Evolutionary conservation across 2,329 filamentous ascomycete genomes (phyloP), one percentile per base, ranked within the genome.

Genomic region (Nemania diffusa): DNA sequence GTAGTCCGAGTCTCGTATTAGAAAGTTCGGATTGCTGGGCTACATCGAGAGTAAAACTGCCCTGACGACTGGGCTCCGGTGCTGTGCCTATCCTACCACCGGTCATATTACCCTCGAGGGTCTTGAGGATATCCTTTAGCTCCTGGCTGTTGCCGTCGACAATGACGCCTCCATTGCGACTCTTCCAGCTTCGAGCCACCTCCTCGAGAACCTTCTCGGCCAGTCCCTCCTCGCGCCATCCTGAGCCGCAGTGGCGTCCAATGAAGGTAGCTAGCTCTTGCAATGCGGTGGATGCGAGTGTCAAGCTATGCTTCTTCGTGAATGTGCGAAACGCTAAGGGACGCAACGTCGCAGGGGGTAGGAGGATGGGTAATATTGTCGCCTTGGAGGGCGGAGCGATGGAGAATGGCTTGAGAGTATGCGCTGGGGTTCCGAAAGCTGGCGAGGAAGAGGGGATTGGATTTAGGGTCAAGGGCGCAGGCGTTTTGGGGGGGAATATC

Each of bases 261-360:
- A 99, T 91, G 78, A 99, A 99, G 0, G 88, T 86, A 22, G 96
- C 94, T 34, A 99, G 85, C 53, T 92, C 88, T 78, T 95, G 90
- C 5, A 99, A 83, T 0, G 96, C 93, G 0, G 94, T 89, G 0
- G 95, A 96, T 7, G 92, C 94, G 60, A 99, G 88, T 0, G 94
- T 98, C 63, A 99, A 84, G 73, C 95, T 97, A 81, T 99, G 93
- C 77, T 98, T 99, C 80, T 97, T 97, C 1, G 96, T 99, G 72
- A 99, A 97, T 0, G 93, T 97, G 53, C 96, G 90, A 77, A 99
- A 98, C 8, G 96, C 97, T 22, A 98, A 85, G 2, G 96, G 95
- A 69, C 97, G 87, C 46, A 99, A 83, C 0, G 92, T 97, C 9
- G 93, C 89, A 0, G 94, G 92, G 3, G 95, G 94, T 4, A 99